Conservation (phyloP, 2,329 filamentous ascomycete species). For the Dactylellina drechsleri region DNA sequence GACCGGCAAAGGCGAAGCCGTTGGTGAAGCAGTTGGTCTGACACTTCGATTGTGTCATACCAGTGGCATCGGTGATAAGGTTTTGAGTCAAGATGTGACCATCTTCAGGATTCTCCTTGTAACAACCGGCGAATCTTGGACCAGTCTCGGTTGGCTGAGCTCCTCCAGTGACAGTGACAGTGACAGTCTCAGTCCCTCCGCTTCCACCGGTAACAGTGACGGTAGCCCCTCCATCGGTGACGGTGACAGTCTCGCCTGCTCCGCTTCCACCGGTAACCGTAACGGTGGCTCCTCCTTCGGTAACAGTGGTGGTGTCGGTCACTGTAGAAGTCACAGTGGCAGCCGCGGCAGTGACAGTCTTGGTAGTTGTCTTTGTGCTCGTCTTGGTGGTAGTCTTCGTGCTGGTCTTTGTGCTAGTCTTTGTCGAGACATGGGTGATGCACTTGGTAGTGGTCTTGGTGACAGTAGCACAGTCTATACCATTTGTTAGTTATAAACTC, state of each 20-base stretch:
- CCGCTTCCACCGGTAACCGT: background rate
- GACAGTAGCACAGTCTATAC: conserved; percentile 4
- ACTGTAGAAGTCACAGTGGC: background rate
- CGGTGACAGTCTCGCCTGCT: background rate
- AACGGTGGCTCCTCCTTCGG: background rate
- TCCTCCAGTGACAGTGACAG: background rate
- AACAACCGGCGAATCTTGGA: conserved; percentile 30
- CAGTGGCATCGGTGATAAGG: background rate
- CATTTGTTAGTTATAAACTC: conserved; percentile 1
- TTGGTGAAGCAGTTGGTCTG: conserved; percentile 1
- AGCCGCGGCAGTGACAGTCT: conserved; percentile 3
- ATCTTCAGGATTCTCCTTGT: conserved; percentile 8
- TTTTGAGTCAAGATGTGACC: conserved; percentile 3
- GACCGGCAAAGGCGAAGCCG: conserved; percentile 18
- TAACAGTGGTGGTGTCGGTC: conserved; percentile 1
- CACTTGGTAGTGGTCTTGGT: conserved; percentile 5
- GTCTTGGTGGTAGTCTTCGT: conserved; percentile 24
- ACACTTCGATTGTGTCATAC: conserved; percentile 16
- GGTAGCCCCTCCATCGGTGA: background rate
- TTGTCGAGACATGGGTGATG: conserved; percentile 15
- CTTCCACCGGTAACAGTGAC: conserved; percentile 3
- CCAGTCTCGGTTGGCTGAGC: background rate
- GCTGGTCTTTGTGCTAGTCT: conserved; percentile 24
- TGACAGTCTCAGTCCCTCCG: background rate
- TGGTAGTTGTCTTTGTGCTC: conserved; percentile 14